phyloP scores from a whole-genome alignment of 2,329 filamentous ascomycete genomes.

The Fusarium marasasianum region DNA sequence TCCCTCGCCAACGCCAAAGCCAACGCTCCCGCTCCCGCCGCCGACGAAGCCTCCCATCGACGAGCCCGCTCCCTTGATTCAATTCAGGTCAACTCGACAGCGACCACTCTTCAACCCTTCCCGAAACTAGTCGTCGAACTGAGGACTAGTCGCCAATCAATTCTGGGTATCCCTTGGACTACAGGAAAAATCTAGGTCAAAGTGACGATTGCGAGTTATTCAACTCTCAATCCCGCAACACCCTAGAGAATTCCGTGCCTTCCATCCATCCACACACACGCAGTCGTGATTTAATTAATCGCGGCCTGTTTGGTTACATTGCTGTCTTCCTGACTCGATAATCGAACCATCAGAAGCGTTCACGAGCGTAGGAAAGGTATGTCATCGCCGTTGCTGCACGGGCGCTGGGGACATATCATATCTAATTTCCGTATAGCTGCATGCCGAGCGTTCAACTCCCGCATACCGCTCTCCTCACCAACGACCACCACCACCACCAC shows the following conservation, averaged over 20 bases:
- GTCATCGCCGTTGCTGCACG: conserved; percentile 17
- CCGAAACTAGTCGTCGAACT: conserved; percentile 42
- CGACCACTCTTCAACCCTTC: conserved; percentile 49
- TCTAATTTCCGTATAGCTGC: conserved; percentile 49
- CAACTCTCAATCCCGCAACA: conserved; percentile 13
- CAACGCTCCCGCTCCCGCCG: conserved; percentile 24
- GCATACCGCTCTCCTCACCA: conserved; percentile 49
- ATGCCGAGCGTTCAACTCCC: conserved; percentile 48
- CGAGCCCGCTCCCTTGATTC: conserved; percentile 44
- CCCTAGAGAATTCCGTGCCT: conserved; percentile 11
- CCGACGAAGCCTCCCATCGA: conserved; percentile 38
- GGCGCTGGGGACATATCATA: conserved; percentile 16
- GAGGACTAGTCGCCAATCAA: conserved; percentile 38
- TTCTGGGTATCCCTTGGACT: conserved; percentile 50
- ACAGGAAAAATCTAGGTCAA: conserved; percentile 15
- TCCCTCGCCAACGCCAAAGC: conserved; percentile 22
- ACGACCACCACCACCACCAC: conserved; percentile 50
- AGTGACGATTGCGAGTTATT: conserved; percentile 28
- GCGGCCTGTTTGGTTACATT: conserved; percentile 8
- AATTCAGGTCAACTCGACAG: conserved; percentile 28
- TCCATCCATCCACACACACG: neutral
- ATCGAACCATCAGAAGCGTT: conserved; percentile 19
- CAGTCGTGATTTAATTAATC: conserved; percentile 14
- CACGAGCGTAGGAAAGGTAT: conserved; percentile 41
- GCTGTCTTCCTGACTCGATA: conserved; percentile 10